A percentile compares a stretch with the other conserved stretches of the same genome.
phyloP scores from a whole-genome alignment of 163 green algal species.

The Volvox carteri region DNA sequence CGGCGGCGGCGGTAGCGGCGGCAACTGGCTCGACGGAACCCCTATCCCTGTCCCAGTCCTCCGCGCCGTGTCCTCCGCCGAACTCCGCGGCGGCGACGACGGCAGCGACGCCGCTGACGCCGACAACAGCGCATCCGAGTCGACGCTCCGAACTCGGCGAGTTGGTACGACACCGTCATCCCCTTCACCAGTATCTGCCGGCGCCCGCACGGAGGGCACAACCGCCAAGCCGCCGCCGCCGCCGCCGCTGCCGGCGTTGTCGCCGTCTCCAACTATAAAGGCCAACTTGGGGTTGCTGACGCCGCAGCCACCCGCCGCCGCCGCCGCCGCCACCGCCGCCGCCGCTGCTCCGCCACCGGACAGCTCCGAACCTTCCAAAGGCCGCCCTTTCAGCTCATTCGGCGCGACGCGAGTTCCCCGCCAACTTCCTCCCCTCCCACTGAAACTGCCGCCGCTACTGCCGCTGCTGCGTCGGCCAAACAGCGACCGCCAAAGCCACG shows the following conservation, averaged over 20 bases:
- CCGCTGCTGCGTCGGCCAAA: neutral
- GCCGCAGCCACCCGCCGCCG: no score
- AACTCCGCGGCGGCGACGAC: neutral
- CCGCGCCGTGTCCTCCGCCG: no score
- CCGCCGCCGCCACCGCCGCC: neutral
- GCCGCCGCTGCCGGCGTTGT: no score
- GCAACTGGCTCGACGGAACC: neutral
- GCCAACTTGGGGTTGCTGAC: no score
- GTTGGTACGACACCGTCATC: neutral
- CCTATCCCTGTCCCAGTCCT: no score
- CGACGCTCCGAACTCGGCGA: neutral
- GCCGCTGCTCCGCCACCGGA: no score
- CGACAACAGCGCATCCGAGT: neutral
- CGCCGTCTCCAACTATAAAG: no score
- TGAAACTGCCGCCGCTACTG: neutral
- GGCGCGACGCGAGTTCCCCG: neutral
- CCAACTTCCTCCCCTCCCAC: neutral
- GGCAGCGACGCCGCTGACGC: neutral
- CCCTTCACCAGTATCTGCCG: no score
- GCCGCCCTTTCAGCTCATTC: neutral
- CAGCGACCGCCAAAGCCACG: no score
- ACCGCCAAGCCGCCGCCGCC: no score
- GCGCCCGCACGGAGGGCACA: no score
- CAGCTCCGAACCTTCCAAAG: no score
- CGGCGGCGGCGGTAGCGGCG: neutral